phyloP scores from a whole-genome alignment of 2,329 filamentous ascomycete genomes.

The Alternaria longipes region DNA sequence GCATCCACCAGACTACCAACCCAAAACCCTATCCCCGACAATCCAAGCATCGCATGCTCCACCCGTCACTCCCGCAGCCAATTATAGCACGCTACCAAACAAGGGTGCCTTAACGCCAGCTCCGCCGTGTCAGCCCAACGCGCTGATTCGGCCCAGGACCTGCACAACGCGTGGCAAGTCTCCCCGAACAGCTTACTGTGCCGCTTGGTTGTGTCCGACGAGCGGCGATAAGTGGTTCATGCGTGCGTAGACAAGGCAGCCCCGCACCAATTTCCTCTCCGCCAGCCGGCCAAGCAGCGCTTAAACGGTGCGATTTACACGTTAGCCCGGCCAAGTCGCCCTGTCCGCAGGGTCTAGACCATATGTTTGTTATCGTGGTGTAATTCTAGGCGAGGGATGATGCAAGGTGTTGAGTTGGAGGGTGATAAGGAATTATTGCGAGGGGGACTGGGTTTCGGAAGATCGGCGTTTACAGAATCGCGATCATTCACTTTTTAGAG shows the following conservation, averaged over 20 bases:
- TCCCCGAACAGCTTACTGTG: conserved; percentile 25
- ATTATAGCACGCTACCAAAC: conserved; percentile 9
- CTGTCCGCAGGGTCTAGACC: conserved; percentile 35
- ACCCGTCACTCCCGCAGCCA: conserved; percentile 7
- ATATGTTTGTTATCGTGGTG: conserved; percentile 20
- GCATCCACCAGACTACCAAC: conserved; percentile 26
- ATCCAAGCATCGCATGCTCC: conserved; percentile 19
- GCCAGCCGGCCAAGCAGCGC: conserved; percentile 34
- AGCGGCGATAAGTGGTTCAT: conserved; percentile 30
- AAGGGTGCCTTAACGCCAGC: conserved; percentile 18
- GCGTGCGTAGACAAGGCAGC: conserved; percentile 24
- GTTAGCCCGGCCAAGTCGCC: conserved; percentile 15
- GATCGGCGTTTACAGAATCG: conserved; percentile 22
- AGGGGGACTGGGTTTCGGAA: conserved; percentile 15
- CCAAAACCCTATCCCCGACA: conserved; percentile 35
- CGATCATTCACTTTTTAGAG: conserved; percentile 4
- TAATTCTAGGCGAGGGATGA: conserved; percentile 19
- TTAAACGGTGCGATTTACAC: conserved; percentile 10
- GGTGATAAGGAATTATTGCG: conserved; percentile 10
- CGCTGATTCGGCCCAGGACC: conserved; percentile 30
- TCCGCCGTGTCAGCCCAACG: conserved; percentile 19
- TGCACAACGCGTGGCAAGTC: conserved; percentile 36
- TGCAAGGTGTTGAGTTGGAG: conserved; percentile 25
- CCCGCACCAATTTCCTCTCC: conserved; percentile 25
- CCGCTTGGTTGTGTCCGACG: conserved; percentile 19